phyloP scores from a whole-genome alignment of 176 grass and related monocot species.

The Lolium rigidum region DNA sequence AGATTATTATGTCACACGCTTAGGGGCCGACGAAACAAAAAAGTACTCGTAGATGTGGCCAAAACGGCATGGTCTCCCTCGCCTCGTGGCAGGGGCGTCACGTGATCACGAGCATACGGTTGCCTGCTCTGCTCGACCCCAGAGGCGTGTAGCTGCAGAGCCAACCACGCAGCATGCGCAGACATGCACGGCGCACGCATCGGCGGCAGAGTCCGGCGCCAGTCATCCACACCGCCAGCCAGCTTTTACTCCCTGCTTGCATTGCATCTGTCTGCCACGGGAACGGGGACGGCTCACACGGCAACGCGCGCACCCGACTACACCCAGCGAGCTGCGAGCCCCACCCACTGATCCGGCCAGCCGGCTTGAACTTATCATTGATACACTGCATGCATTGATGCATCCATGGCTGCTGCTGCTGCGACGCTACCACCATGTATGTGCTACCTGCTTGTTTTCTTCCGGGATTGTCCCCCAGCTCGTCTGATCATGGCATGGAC shows the following conservation, averaged over 20 bases:
- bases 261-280: no score
- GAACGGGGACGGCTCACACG: no score
- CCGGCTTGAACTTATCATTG: no score
- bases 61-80: neutral
- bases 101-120: neutral
- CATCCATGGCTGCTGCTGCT: no score
- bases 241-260: neutral
- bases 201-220: neutral
- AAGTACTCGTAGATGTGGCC: neutral
- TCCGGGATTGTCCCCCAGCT: constrained; percentile 34
- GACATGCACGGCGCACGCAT: constrained; percentile 8
- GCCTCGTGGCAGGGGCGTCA: no score
- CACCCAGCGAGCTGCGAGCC: neutral
- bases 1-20: no score
- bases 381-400: no score
- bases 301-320: no score
- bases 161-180: constrained; percentile 23
- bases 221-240: neutral
- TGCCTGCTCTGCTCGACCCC: neutral
- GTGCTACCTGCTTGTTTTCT: constrained; percentile 38
- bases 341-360: neutral
- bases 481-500: constrained; percentile 12
- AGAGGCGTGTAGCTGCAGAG: constrained; percentile 38
- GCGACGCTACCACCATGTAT: neutral
- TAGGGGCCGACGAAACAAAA: no score